phyloP scores from a whole-genome alignment of 2,329 filamentous ascomycete species.

The Paramyrothecium roridum region DNA sequence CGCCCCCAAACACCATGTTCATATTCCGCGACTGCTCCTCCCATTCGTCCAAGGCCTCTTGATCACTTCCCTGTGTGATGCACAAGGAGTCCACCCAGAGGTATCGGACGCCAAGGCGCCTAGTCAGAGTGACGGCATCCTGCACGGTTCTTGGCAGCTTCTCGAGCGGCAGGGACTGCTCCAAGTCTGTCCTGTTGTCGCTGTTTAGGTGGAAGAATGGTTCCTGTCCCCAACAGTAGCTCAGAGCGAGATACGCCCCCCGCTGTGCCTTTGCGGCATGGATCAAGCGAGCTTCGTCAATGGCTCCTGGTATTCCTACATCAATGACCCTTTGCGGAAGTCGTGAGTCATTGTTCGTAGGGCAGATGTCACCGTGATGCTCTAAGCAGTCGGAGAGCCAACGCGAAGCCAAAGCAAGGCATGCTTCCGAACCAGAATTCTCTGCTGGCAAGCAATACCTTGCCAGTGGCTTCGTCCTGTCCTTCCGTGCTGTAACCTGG shows the following conservation, averaged over 20 bases:
- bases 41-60: background rate
- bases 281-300: background rate
- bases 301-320: background rate
- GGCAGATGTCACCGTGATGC: background rate
- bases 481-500: too few relatives aligned
- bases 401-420: background rate
- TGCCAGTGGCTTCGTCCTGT: background rate
- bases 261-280: background rate
- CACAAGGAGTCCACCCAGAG: conserved; percentile 7
- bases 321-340: background rate
- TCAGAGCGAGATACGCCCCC: background rate
- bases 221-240: background rate
- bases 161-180: background rate
- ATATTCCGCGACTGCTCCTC: background rate
- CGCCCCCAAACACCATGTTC: background rate
- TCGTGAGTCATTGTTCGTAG: background rate
- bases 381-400: background rate
- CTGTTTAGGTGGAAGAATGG: background rate
- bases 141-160: conserved; percentile 3
- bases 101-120: conserved; percentile 1
- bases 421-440: background rate
- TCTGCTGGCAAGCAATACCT: background rate
- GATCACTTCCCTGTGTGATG: background rate
- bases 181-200: background rate
- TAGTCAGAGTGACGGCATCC: conserved; percentile 4